phyloP scores from a whole-genome alignment of 352 stramenopile genomes.

The Aphanomyces cochlioides region DNA sequence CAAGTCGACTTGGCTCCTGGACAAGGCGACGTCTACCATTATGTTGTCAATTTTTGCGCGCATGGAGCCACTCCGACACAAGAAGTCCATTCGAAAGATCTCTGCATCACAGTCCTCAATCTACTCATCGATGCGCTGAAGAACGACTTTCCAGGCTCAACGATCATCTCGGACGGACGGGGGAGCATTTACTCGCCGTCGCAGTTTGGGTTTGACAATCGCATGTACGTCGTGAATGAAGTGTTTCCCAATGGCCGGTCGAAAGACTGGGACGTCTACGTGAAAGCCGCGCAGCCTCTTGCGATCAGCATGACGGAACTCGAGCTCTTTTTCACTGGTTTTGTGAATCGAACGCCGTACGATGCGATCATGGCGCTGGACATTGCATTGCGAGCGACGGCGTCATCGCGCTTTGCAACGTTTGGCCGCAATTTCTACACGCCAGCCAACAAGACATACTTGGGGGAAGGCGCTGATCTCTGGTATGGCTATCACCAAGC shows the following conservation, averaged over 20 bases:
- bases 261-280: slow-evolving; percentile 43
- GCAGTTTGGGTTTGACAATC: slow-evolving; percentile 47
- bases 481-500: slow-evolving; percentile 78
- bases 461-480: slow-evolving; percentile 60
- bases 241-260: slow-evolving; percentile 42
- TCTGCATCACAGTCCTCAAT: slow-evolving; percentile 59
- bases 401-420: slow-evolving; percentile 45
- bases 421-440: slow-evolving; percentile 60
- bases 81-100: slow-evolving; percentile 52
- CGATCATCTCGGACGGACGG: slow-evolving; percentile 48
- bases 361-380: slow-evolving; percentile 67
- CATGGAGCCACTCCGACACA: slow-evolving; percentile 41
- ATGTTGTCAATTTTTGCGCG: slow-evolving; percentile 58
- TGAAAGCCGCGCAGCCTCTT: slow-evolving; percentile 57
- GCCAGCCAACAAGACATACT: slow-evolving; percentile 34
- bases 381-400: slow-evolving; percentile 58
- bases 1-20: slow-evolving; percentile 45
- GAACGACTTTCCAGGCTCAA: slow-evolving; percentile 38
- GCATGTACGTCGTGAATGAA: slow-evolving; percentile 44
- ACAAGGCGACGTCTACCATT: slow-evolving; percentile 58
- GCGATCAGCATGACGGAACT: slow-evolving; percentile 64
- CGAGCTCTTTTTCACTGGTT: slow-evolving; percentile 46
- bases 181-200: slow-evolving; percentile 57
- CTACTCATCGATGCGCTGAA: slow-evolving; percentile 43
- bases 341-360: slow-evolving; percentile 68